Conservation (phyloP, 805 yeast species). For the Ogataea sp. region DNA sequence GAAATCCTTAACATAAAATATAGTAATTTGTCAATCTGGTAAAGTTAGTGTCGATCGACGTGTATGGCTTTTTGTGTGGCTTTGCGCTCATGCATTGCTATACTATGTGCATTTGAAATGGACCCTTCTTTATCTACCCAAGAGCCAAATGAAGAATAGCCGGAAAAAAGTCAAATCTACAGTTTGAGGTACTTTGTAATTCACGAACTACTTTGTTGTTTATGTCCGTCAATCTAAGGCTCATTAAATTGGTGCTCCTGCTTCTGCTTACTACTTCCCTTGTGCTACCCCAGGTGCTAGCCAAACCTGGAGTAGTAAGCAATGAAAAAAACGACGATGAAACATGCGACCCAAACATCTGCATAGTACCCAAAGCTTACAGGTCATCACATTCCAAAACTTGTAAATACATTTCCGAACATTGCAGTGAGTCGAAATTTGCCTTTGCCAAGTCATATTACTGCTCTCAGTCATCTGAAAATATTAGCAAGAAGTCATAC, state of each 20-base stretch:
- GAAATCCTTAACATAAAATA: not conserved
- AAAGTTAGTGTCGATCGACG: no score
- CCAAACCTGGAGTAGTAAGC: not conserved
- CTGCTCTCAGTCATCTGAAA: slow-evolving; percentile 8
- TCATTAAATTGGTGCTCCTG: no score
- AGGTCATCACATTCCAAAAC: slow-evolving; percentile 4
- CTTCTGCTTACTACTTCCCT: not conserved
- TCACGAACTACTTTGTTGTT: no score
- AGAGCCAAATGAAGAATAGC: no score
- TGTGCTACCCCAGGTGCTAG: not conserved
- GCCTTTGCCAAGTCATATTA: slow-evolving; percentile 17
- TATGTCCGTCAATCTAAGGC: no score
- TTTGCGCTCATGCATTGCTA: no score
- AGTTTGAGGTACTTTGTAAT: no score
- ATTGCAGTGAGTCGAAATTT: slow-evolving; percentile 13
- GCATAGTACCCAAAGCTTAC: not conserved
- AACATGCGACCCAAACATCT: not conserved
- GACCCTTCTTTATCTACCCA: no score
- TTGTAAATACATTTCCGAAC: slow-evolving; percentile 13
- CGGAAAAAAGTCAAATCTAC: no score
- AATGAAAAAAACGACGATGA: not conserved
- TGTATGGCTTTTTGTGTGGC: no score
- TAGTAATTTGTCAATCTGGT: no score
- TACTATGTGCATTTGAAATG: no score
- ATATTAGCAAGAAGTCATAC: not conserved